Evolutionary conservation across 352 stramenopile genomes (phyloP).

Genomic region (Peronospora farinosa): DNA sequence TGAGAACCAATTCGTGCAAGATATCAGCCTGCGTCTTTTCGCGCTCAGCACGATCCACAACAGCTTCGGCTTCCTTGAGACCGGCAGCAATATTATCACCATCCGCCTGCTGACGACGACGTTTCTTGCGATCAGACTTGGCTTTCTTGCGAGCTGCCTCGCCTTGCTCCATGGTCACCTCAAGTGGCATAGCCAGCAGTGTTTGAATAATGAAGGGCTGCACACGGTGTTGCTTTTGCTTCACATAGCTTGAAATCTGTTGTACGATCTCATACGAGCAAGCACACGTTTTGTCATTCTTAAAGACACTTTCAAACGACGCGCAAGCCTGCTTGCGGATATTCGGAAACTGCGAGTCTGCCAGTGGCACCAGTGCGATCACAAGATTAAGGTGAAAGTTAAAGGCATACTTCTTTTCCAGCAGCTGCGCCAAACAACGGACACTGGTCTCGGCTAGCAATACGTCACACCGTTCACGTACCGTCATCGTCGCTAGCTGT

Average conservation of each 20-base stretch:
- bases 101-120: slow-evolving; percentile 61
- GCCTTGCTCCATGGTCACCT: slow-evolving; percentile 83
- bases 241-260: slow-evolving; percentile 79
- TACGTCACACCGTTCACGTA: slow-evolving; percentile 39
- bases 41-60: slow-evolving; percentile 88
- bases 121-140: slow-evolving; percentile 82
- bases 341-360: slow-evolving; percentile 51
- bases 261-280: slow-evolving; percentile 72
- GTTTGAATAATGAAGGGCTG: slow-evolving; percentile 71
- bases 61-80: slow-evolving; percentile 92
- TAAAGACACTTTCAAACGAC: slow-evolving; percentile 70
- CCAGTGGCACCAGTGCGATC: slow-evolving; percentile 72
- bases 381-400: slow-evolving; percentile 86
- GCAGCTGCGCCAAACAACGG: slow-evolving; percentile 68
- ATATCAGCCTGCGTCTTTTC: slow-evolving; percentile 93
- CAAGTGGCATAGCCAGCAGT: slow-evolving; percentile 71
- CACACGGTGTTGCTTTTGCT: slow-evolving; percentile 78
- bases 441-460: slow-evolving; percentile 58
- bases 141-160: slow-evolving; percentile 70
- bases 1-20: slow-evolving; percentile 91
- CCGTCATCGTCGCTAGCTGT: slow-evolving; percentile 30
- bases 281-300: slow-evolving; percentile 60
- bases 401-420: slow-evolving; percentile 82
- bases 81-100: slow-evolving; percentile 86
- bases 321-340: slow-evolving; percentile 53